Conservation (phyloP, 2,329 filamentous ascomycete species). For the Fusarium citri region DNA sequence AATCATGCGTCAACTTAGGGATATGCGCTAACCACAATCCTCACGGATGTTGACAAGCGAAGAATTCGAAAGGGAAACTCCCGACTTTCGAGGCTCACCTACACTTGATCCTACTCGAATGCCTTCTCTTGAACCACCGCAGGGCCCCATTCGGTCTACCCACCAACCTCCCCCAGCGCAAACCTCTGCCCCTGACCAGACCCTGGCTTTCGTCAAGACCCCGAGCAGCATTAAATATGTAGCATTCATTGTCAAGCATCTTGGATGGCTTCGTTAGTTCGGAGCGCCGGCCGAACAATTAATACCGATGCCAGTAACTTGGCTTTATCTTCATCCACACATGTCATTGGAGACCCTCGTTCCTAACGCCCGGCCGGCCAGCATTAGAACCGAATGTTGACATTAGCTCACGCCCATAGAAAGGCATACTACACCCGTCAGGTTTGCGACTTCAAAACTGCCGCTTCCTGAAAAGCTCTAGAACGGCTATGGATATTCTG, state of each 20-base stretch:
- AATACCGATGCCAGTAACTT: conserved; percentile 17
- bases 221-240: conserved; percentile 1
- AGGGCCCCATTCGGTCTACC: conserved; percentile 25
- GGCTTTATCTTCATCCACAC: conserved; percentile 11
- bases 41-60: conserved; percentile 21
- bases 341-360: conserved; percentile 21
- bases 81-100: conserved; percentile 10
- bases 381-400: conserved; percentile 6
- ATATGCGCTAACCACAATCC: conserved; percentile 22
- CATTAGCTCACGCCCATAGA: conserved; percentile 22
- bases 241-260: conserved; percentile 11
- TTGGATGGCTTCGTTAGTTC: conserved; percentile 17
- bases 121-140: conserved; percentile 41
- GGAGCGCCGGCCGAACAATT: conserved; percentile 29
- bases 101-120: conserved; percentile 38
- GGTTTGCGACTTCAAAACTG: conserved; percentile 23
- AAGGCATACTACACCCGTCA: conserved; percentile 13
- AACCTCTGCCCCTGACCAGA: neutral
- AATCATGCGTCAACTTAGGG: conserved; percentile 10
- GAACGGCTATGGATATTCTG: neutral
- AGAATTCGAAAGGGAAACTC: conserved; percentile 8
- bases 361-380: conserved; percentile 9
- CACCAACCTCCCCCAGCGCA: conserved; percentile 17
- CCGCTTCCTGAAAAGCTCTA: conserved; percentile 22
- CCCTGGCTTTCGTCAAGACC: conserved; percentile 2